Percentiles rank a stretch among this genome's conserved stretches.
phyloP scores from a whole-genome alignment of 2,329 filamentous ascomycete species.

The Rutstroemia sp. region DNA sequence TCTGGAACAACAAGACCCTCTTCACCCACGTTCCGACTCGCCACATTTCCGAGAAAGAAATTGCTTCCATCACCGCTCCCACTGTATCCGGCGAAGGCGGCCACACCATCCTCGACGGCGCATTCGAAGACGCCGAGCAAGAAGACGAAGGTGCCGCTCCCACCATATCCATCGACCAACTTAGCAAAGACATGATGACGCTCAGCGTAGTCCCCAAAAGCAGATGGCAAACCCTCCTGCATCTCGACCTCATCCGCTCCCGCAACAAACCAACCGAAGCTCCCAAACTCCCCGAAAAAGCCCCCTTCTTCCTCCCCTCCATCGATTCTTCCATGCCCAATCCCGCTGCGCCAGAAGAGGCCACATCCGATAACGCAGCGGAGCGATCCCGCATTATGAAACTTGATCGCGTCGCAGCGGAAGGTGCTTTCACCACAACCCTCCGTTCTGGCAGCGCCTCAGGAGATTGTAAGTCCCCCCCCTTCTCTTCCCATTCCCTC shows the following conservation, averaged over 20 bases:
- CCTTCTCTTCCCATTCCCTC: neutral
- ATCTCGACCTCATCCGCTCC: constrained; percentile 82
- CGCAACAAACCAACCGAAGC: constrained; percentile 92
- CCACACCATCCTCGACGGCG: constrained; percentile 66
- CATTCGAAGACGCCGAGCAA: constrained; percentile 52
- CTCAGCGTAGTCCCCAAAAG: constrained; percentile 84
- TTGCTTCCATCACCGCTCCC: constrained; percentile 58
- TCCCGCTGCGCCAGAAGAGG: constrained; percentile 21
- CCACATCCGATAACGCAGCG: constrained; percentile 29
- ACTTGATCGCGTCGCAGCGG: constrained; percentile 50
- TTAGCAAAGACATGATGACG: constrained; percentile 77
- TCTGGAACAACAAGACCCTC: constrained; percentile 91
- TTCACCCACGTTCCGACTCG: constrained; percentile 84
- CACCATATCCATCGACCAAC: constrained; percentile 61
- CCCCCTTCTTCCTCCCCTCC: constrained; percentile 87
- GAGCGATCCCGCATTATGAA: constrained; percentile 63
- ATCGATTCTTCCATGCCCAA: constrained; percentile 35
- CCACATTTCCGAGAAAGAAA: constrained; percentile 72
- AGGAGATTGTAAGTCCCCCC: constrained; percentile 49
- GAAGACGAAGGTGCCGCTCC: constrained; percentile 46
- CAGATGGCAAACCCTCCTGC: constrained; percentile 88
- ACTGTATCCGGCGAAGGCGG: constrained; percentile 79
- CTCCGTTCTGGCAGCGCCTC: constrained; percentile 46
- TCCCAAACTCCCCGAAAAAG: constrained; percentile 86
- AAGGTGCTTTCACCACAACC: constrained; percentile 51